Conservation (phyloP, 768 basidiomycete genomes). For the Artomyces pyxidatus region DNA sequence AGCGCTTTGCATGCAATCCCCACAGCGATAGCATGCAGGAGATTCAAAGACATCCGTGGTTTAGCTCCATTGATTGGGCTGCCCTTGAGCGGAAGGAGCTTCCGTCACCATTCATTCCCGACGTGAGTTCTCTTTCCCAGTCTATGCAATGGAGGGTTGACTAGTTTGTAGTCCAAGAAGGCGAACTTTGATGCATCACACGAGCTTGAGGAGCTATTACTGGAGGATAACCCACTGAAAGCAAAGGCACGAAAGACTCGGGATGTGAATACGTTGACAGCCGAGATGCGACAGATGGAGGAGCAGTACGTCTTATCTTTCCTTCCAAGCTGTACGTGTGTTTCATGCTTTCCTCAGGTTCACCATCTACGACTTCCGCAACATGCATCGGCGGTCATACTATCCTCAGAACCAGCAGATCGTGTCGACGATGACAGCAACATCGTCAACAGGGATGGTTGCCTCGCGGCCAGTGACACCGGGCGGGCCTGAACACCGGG, state of each 20-base stretch:
- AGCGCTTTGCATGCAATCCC: constrained; percentile 77
- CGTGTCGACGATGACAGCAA: constrained; percentile 58
- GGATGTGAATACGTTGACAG: constrained; percentile 69
- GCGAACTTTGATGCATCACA: constrained; percentile 99
- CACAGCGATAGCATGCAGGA: constrained; percentile 75
- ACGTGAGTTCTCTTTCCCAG: constrained; percentile 39
- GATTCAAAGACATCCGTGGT: constrained; percentile 79
- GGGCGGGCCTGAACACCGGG: not conserved
- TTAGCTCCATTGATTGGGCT: constrained; percentile 83
- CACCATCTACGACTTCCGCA: constrained; percentile 86
- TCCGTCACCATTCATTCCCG: constrained; percentile 82
- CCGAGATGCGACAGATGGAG: constrained; percentile 97
- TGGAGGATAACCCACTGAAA: constrained; percentile 96
- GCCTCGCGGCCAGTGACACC: constrained; percentile 74
- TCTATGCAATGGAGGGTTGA: not conserved
- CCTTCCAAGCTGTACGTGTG: constrained; percentile 3
- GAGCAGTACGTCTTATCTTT: constrained; percentile 67
- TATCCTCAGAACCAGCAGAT: constrained; percentile 76
- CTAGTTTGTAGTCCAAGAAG: constrained; percentile 79
- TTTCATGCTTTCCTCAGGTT: constrained; percentile 44
- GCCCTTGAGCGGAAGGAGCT: constrained; percentile 70
- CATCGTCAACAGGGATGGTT: constrained; percentile 61
- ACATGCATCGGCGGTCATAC: constrained; percentile 86
- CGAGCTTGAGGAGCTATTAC: constrained; percentile 88
- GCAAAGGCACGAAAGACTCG: constrained; percentile 89